These are phyloP conservation scores for Macrophomina phaseolina DNA, from an alignment of 2,329 filamentous ascomycete species.

Conservation along the genomic window DNA sequence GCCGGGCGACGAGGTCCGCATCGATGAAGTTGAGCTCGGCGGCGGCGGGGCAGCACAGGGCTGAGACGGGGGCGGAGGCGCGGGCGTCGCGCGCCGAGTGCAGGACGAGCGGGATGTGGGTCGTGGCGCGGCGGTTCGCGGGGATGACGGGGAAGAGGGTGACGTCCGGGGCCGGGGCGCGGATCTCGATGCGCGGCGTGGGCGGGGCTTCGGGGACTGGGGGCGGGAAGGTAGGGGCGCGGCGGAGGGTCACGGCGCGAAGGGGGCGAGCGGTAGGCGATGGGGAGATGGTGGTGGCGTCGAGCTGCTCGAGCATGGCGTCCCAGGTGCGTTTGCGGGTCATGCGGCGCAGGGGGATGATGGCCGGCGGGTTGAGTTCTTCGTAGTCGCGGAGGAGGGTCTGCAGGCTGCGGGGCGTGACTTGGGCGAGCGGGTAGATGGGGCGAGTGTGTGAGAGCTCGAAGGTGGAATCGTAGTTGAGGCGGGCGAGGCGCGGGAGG, in stretches of 20 bases:
- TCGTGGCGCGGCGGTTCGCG: not conserved
- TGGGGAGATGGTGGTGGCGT: not conserved
- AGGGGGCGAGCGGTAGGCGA: not conserved
- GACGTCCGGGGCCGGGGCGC: not conserved
- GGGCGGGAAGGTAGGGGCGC: conserved; percentile 24
- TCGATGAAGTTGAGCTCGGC: conserved; percentile 15
- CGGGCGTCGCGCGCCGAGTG: not conserved
- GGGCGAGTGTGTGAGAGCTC: conserved; percentile 2
- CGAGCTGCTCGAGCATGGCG: not conserved
- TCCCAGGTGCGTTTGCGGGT: conserved; percentile 19
- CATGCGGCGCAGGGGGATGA: not conserved
- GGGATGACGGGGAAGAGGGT: conserved; percentile 1
- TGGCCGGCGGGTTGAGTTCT: conserved; percentile 1
- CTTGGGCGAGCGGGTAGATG: conserved; percentile 19
- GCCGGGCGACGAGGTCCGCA: not conserved
- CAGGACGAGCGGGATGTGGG: not conserved
- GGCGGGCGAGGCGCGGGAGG: conserved; percentile 3
- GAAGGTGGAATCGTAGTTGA: conserved; percentile 13
- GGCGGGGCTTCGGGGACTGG: conserved; percentile 30
- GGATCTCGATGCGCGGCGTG: conserved; percentile 5
- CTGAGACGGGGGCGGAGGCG: not conserved
- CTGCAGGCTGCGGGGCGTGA: not conserved
- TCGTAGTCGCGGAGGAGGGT: conserved; percentile 11
- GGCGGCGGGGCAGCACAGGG: not conserved
- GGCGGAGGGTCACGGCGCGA: conserved; percentile 1